A percentile compares a stretch with the other conserved stretches of the same genome.
phyloP scores from a whole-genome alignment of 805 yeast species.

The Komagataella ulmi region DNA sequence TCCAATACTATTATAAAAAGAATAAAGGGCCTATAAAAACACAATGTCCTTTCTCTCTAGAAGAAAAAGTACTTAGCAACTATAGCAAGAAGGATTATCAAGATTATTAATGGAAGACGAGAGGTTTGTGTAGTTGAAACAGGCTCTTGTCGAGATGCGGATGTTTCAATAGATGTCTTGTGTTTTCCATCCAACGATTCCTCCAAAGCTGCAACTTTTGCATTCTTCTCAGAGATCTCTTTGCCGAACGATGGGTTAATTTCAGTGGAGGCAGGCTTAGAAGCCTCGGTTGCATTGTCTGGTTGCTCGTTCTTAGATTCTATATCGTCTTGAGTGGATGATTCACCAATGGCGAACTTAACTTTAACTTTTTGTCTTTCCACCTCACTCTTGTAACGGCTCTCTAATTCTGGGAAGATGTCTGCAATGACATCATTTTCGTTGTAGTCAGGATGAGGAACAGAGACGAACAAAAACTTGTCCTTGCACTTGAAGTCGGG shows the following conservation, averaged over 20 bases:
- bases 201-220: slow-evolving; percentile 4
- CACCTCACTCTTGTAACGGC: slow-evolving; percentile 23
- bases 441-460: slow-evolving; percentile 55
- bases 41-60: background rate
- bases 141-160: background rate
- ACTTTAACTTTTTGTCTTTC: slow-evolving; percentile 7
- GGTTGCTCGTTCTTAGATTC: slow-evolving; percentile 1
- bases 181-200: slow-evolving; percentile 2
- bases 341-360: slow-evolving; percentile 2
- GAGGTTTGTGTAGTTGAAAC: background rate
- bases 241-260: background rate
- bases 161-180: slow-evolving; percentile 1
- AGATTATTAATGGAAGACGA: background rate
- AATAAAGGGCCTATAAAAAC: slow-evolving; percentile 1
- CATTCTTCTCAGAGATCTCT: slow-evolving; percentile 3
- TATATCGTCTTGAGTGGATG: slow-evolving; percentile 1
- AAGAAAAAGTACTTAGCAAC: background rate
- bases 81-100: slow-evolving; percentile 1
- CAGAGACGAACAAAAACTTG: slow-evolving; percentile 80
- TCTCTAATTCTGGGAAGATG: slow-evolving; percentile 61
- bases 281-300: background rate
- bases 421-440: slow-evolving; percentile 47
- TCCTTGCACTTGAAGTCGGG: slow-evolving; percentile 74
- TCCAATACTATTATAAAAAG: background rate
- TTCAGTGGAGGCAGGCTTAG: background rate